Percentiles rank a stretch among this genome's conserved stretches.
Conservation (phyloP, 108 stramenopile species). For the Cyclotella kingstonii region DNA sequence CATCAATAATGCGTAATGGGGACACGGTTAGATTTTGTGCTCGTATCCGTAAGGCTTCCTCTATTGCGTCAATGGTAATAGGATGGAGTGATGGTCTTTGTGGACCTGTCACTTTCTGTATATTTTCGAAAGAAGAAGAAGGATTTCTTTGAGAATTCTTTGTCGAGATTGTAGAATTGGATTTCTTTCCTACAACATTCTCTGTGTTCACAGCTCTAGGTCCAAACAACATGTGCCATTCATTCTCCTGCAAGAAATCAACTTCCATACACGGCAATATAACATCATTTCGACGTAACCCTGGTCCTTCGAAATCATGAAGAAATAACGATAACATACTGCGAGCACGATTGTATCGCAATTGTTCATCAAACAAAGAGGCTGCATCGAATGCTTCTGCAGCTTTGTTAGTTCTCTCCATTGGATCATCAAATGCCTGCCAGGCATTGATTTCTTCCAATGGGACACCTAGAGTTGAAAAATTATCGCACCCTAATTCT, state of each 20-base stretch:
- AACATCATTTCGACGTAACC: slow-evolving; percentile 34
- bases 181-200: background rate
- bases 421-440: slow-evolving; percentile 6
- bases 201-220: background rate
- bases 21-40: slow-evolving; percentile 35
- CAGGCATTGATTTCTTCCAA: slow-evolving; percentile 27
- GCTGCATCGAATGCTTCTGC: slow-evolving; percentile 31
- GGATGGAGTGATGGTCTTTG: slow-evolving; percentile 81
- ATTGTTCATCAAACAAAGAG: slow-evolving; percentile 30
- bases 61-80: slow-evolving; percentile 73
- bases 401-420: slow-evolving; percentile 1
- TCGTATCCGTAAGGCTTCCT: slow-evolving; percentile 65
- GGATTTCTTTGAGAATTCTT: slow-evolving; percentile 1
- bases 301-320: slow-evolving; percentile 42
- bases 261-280: slow-evolving; percentile 44
- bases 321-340: slow-evolving; percentile 35
- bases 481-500: background rate
- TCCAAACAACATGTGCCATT: slow-evolving; percentile 23
- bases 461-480: slow-evolving; percentile 18
- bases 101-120: background rate
- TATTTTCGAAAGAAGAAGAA: background rate
- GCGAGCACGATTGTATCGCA: slow-evolving; percentile 34
- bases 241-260: slow-evolving; percentile 27
- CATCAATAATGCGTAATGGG: slow-evolving; percentile 35
- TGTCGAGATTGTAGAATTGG: background rate